Conservation (phyloP, 2,329 filamentous ascomycete species). For the Mollisia scopiformis region DNA sequence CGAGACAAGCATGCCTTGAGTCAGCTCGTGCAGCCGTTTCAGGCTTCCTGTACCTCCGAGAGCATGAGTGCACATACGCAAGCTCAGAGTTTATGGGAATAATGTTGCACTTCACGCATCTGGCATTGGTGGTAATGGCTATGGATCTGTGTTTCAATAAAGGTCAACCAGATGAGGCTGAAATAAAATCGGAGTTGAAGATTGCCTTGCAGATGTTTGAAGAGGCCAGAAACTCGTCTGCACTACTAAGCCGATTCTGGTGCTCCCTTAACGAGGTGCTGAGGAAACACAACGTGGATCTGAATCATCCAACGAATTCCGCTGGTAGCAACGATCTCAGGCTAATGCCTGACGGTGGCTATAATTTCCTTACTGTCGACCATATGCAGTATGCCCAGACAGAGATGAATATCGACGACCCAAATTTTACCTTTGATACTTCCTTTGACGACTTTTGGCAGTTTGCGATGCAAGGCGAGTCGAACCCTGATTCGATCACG, state of each 20-base stretch:
- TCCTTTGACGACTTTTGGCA: conserved; percentile 29
- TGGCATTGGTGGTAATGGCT: conserved; percentile 40
- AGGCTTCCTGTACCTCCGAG: not conserved
- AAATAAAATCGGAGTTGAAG: conserved; percentile 16
- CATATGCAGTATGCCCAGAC: not conserved
- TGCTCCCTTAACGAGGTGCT: not conserved
- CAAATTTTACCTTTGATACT: conserved; percentile 12
- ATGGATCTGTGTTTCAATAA: conserved; percentile 40
- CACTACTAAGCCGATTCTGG: not conserved
- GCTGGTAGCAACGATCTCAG: not conserved
- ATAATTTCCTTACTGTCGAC: not conserved
- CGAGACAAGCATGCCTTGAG: conserved; percentile 37
- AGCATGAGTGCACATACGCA: conserved; percentile 25
- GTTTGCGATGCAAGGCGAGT: conserved; percentile 21
- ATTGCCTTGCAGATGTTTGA: not conserved
- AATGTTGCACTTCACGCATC: conserved; percentile 35
- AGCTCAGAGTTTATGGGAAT: conserved; percentile 30
- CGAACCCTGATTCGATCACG: conserved; percentile 19
- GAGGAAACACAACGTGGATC: not conserved
- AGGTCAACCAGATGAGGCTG: conserved; percentile 28
- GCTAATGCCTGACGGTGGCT: not conserved
- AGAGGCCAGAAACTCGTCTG: not conserved
- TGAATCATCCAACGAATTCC: not conserved
- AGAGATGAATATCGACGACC: not conserved
- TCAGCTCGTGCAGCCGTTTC: conserved; percentile 30